These are phyloP conservation scores for Backusella liffmaniae DNA, from an alignment of 192 early-diverging fungal genomes.

Conservation along the genomic window DNA sequence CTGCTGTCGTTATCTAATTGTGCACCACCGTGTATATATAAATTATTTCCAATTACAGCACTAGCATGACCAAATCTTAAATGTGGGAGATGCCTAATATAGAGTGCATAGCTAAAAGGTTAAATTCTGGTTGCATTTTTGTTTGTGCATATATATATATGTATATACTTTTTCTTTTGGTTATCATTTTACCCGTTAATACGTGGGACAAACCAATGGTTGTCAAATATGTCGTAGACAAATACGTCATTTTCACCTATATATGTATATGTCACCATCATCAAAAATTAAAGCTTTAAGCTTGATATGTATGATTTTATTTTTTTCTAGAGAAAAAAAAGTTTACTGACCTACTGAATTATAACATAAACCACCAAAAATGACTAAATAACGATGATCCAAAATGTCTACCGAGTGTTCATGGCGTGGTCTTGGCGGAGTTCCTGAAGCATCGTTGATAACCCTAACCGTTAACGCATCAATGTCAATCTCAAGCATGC, in stretches of 20 bases:
- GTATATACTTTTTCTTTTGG: neutral
- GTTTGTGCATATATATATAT: neutral
- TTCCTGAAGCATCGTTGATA: conserved; percentile 17
- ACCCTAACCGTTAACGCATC: conserved; percentile 10
- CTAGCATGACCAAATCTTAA: conserved; percentile 35
- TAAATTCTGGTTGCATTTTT: neutral
- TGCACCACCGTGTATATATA: conserved; percentile 34
- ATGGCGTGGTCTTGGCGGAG: conserved; percentile 31
- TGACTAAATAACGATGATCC: conserved; percentile 26
- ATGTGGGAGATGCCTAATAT: conserved; percentile 25
- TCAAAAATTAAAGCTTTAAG: neutral
- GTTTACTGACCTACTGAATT: conserved; percentile 29
- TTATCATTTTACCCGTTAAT: conserved; percentile 24
- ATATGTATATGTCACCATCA: neutral
- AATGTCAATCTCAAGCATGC: conserved; percentile 16
- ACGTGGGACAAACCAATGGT: conserved; percentile 30
- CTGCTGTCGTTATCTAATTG: conserved; percentile 31
- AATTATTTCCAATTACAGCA: conserved; percentile 16
- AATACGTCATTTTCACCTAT: conserved; percentile 40
- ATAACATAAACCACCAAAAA: conserved; percentile 38
- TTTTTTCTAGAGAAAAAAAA: neutral
- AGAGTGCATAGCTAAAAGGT: neutral
- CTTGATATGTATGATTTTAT: neutral
- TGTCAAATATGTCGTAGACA: conserved; percentile 28
- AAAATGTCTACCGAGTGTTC: conserved; percentile 33